Evolutionary conservation across 768 basidiomycete genomes (phyloP).

Genomic region (Phanerochaete sordida): DNA sequence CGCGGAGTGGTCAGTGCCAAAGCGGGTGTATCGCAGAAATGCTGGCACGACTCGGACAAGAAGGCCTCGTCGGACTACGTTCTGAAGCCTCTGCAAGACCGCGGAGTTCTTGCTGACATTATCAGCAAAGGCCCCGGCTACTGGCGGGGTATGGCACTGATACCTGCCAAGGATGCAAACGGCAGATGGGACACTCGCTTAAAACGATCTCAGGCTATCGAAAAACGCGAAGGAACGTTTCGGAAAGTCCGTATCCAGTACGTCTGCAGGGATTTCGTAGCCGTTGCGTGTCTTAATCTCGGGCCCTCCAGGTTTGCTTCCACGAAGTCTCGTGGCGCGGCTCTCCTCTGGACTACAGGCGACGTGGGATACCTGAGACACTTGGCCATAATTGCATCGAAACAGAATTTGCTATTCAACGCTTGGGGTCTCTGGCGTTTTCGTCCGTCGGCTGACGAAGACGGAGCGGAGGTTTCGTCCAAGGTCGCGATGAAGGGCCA

Average conservation of each 20-base stretch:
- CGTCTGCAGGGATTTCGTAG: background rate
- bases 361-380: constrained; percentile 45
- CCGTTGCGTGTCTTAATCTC: too few species aligned
- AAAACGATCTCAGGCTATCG: constrained; percentile 24
- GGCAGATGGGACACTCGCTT: constrained; percentile 27
- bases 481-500: constrained; percentile 27
- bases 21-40: background rate
- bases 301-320: constrained; percentile 38
- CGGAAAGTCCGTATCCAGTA: constrained; percentile 24
- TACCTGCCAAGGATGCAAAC: background rate
- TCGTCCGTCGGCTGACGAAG: constrained; percentile 20
- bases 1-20: too few species aligned
- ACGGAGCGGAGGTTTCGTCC: background rate
- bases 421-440: constrained; percentile 67
- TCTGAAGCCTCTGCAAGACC: background rate
- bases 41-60: background rate
- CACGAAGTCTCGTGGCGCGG: constrained; percentile 47
- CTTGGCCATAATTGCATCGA: constrained; percentile 39
- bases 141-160: background rate
- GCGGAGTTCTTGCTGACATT: background rate
- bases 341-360: constrained; percentile 53
- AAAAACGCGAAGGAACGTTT: constrained; percentile 20
- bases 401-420: constrained; percentile 47
- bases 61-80: background rate
- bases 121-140: background rate